Conservation (phyloP, 768 basidiomycete species). For the Gymnopilus junonius region DNA sequence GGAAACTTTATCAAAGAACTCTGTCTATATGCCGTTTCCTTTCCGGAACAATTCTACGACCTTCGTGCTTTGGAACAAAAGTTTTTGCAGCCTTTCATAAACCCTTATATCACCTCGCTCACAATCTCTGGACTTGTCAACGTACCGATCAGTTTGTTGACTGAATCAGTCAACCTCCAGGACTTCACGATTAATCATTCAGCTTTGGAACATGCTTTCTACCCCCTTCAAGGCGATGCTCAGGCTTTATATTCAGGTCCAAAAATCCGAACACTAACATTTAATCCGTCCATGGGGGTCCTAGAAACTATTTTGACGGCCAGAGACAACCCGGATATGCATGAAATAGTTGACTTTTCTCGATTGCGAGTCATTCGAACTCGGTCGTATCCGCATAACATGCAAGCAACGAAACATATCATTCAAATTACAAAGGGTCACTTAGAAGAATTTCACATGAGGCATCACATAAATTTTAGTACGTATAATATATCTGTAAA, state of each 20-base stretch:
- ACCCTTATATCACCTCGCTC: neutral
- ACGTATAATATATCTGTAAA: neutral
- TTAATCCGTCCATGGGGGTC: neutral
- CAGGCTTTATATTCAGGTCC: neutral
- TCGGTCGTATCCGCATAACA: neutral
- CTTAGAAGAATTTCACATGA: slow-evolving; percentile 7
- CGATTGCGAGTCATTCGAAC: neutral
- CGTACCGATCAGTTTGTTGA: slow-evolving; percentile 7
- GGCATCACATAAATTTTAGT: neutral
- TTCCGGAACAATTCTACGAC: slow-evolving; percentile 9
- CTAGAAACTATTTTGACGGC: neutral
- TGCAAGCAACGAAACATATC: neutral
- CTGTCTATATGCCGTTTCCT: neutral
- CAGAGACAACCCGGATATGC: neutral
- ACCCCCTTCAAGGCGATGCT: neutral
- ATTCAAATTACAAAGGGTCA: neutral
- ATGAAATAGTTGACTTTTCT: slow-evolving; percentile 6
- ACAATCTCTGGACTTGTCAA: neutral
- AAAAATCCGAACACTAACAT: neutral
- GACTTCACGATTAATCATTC: slow-evolving; percentile 2
- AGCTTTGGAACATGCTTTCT: neutral
- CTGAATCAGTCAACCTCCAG: neutral
- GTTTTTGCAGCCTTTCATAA: slow-evolving; percentile 10
- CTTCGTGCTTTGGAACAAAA: slow-evolving; percentile 3
- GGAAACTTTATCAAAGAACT: neutral